Evolutionary conservation across 1,139 yeast genomes (phyloP), one percentile per base, ranked within the genome.

Genomic region (Tardiomyces blankii): DNA sequence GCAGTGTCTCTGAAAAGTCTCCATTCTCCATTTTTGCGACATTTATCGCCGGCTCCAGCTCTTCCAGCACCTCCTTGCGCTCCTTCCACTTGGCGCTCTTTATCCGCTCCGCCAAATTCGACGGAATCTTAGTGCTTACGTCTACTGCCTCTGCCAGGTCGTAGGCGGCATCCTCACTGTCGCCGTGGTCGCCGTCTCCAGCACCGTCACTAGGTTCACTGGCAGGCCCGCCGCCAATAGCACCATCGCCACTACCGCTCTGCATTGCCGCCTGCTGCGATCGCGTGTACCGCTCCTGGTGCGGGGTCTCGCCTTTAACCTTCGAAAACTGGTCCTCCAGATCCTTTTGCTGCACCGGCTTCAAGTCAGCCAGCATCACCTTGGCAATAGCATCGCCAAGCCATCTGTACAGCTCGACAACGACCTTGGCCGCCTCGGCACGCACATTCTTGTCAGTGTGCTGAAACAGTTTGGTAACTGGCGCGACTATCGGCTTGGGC

Each of bases 281-380:
- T 48, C 74, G 70, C 14, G 88, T 71, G 12, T 72, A 64, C 50
- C 94, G 68, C 44, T 69, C 68, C 52, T 82, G 91, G 9, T 66
- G 70, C 1, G 81, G 79, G 2, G 62, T 54, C 5, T 66, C 70
- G 45, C 61, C 70, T 45, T 67, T 66, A 25, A 76, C 72, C 43
- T 69, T 71, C 33, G 74, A 82, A 62, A 91, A 87, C 18, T 74
- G 80, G 39, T 77, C 76, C 3, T 79, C 73, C 49, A 93, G 71
- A 57, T 91, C 98, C 54, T 82, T 85, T 63, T 87, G 93, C 62
- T 91, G 97, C 13, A 88, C 87, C 0, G 96, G 95, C 60, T 91
- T 91, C 61, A 91, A 70, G 30, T 79, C 80, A 1, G 82, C 77
- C 49, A 88, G 75, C 39, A 88, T 65, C 0, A 79, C 62, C 13